Conservation (phyloP, 352 stramenopile species). For the Globisporangium okanoganense region DNA sequence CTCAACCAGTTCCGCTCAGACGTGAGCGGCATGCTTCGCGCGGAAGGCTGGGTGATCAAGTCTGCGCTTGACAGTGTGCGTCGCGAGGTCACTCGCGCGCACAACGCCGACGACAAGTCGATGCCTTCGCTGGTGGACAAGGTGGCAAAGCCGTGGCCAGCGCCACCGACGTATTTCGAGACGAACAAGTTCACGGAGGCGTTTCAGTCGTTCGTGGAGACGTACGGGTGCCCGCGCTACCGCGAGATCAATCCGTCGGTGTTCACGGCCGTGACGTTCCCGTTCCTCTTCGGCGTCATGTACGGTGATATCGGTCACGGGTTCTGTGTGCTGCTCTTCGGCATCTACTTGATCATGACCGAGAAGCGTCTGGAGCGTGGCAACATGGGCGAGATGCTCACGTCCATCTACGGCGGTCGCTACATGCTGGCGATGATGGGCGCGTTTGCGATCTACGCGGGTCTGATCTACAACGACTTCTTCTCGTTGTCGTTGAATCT, state of each 20-base stretch:
- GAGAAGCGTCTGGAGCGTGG: conserved; percentile 85
- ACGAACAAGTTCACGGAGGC: conserved; percentile 99
- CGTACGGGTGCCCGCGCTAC: conserved; percentile 98
- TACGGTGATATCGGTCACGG: conserved; percentile 99
- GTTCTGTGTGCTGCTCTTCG: conserved; percentile 93
- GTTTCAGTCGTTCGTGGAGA: conserved; percentile 99
- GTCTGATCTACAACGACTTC: conserved; percentile 99
- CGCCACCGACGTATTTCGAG: conserved; percentile 97
- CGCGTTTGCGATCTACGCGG: conserved; percentile 97
- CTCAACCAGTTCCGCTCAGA: conserved; percentile 98
- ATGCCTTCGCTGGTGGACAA: conserved; percentile 93
- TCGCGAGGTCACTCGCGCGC: conserved; percentile 83
- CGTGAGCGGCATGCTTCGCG: conserved; percentile 95
- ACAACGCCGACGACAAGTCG: conserved; percentile 92
- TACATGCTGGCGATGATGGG: conserved; percentile 99
- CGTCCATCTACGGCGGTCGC: conserved; percentile 90
- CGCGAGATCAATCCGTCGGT: conserved; percentile 98
- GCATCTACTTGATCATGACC: conserved; percentile 93
- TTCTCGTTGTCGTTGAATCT: conserved; percentile 98
- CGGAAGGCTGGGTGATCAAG: conserved; percentile 96
- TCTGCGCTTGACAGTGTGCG: conserved; percentile 77
- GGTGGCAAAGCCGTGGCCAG: conserved; percentile 94
- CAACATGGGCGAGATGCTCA: conserved; percentile 90
- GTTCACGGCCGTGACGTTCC: conserved; percentile 99
- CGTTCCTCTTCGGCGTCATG: conserved; percentile 99